Evolutionary conservation across 108 stramenopile species (phyloP).

Genomic region (Discostella stelligeroides): DNA sequence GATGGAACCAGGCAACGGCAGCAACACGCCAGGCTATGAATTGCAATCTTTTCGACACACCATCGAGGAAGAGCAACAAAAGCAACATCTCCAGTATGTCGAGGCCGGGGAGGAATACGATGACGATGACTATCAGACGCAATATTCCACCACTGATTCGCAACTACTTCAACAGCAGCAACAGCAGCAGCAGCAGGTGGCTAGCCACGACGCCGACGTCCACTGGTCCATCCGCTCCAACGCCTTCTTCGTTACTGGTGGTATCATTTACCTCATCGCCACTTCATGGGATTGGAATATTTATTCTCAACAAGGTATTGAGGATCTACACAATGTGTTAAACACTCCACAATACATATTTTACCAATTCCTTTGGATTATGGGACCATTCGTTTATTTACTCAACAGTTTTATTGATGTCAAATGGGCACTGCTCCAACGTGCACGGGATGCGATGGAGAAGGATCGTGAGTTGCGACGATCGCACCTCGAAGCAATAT

Average conservation of each 20-base stretch:
- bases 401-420: conserved; percentile 40
- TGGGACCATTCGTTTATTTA: conserved; percentile 40
- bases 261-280: conserved; percentile 31
- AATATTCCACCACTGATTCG: too few species aligned
- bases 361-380: conserved; percentile 34
- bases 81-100: too few species aligned
- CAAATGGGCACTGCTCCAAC: conserved; percentile 26
- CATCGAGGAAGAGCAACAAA: too few species aligned
- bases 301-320: conserved; percentile 2
- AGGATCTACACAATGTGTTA: conserved; percentile 5
- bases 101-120: too few species aligned
- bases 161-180: too few species aligned
- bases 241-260: conserved; percentile 34
- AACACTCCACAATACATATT: conserved; percentile 6
- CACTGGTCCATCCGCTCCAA: conserved; percentile 38
- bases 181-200: neutral
- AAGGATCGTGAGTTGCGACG: conserved; percentile 3
- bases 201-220: conserved; percentile 17
- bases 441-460: conserved; percentile 9
- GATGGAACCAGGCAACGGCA: too few species aligned
- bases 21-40: too few species aligned
- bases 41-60: too few species aligned
- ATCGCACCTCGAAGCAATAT: neutral
- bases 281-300: conserved; percentile 34
- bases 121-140: too few species aligned